Base-by-base conservation (phyloP, 2,329 filamentous ascomycete genomes). In the Pestalotiopsis fici region DNA sequence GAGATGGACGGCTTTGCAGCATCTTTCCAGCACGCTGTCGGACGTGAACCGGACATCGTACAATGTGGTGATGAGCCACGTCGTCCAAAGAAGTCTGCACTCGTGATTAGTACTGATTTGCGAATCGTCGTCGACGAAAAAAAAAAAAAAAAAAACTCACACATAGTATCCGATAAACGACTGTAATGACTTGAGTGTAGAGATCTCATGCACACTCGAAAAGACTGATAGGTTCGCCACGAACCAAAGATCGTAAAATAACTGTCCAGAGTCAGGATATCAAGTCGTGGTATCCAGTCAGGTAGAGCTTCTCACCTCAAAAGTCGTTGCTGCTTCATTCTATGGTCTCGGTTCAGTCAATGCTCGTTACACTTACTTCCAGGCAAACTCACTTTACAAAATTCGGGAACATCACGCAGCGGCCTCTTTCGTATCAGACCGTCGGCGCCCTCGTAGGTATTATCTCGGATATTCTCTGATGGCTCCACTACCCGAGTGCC, bases 141-240 rank as follows among this genome's bases (percentile, higher is more conserved):
- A n/a, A n/a, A n/a, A n/a, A n/a, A n/a, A n/a, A n/a, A n/a, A n/a
- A n/a, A n/a, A 28, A 21, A 68, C 74, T 66, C 69, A 74, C 73
- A 72, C 81, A 69, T 88, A 86, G 73, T 87, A 89, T 18, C 86
- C 84, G 56, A 88, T 82, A 72, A 88, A 88, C 13, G 84, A 76
- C 7, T 62, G 64, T 25, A 78, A 70, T 54, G 69, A 60, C 13
- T 59, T 31, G 3, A 69, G n/a, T 25, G 71, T 70, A 12, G 72
- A 74, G 50, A 77, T 73, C n/a, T 74, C 72, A 60, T 77, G 75
- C 25, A 75, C 81, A 11, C 80, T 81, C 2, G 86, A 87, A 71
- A 91, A 91, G 13, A 89, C 88, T 4, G 87, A 88, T 65, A 91
- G 80, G 71, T 91, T 91, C 66, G 88, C 89, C 6, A 90, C 87